phyloP scores from a whole-genome alignment of 1,284 basidiomycete genomes.

The Ceratobasidium sp. region DNA sequence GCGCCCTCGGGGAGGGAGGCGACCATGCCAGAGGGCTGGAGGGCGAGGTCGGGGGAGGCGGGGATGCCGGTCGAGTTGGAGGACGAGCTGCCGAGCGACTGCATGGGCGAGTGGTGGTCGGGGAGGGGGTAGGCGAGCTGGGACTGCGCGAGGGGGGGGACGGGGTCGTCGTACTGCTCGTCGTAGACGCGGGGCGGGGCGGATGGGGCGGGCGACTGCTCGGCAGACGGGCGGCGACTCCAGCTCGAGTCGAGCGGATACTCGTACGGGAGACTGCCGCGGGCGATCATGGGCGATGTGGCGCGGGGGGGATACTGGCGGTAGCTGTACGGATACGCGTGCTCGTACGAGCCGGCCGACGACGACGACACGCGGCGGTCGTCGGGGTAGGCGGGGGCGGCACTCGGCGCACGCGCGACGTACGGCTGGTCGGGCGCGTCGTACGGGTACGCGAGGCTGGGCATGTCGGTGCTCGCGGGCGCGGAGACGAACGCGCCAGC shows the following conservation, averaged over 20 bases:
- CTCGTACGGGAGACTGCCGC: conserved; percentile 16
- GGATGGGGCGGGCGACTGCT: conserved; percentile 28
- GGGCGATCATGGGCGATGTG: conserved; percentile 25
- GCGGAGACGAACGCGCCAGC: neutral
- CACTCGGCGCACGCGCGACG: conserved; percentile 18
- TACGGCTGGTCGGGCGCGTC: neutral
- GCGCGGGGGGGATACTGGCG: conserved; percentile 19
- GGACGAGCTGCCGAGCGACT: conserved; percentile 28
- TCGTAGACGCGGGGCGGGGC: neutral
- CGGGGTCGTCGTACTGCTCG: conserved; percentile 6
- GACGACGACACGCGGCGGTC: conserved; percentile 31
- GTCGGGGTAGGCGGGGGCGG: conserved; percentile 14
- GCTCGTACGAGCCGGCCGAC: conserved; percentile 32
- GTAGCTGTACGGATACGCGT: conserved; percentile 13
- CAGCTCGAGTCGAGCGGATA: conserved; percentile 24
- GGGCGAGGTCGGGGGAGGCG: conserved; percentile 24
- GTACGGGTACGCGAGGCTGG: conserved; percentile 24
- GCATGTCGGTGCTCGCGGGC: conserved; percentile 3
- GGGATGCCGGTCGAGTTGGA: conserved; percentile 40
- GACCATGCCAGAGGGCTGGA: conserved; percentile 14
- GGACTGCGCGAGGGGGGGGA: conserved; percentile 8
- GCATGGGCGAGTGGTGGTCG: conserved; percentile 33
- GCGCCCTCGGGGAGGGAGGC: conserved; percentile 17
- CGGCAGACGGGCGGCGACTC: conserved; percentile 19
- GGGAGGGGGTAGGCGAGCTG: conserved; percentile 18